Base-by-base conservation (phyloP, 352 stramenopile genomes). In the Thraustochytrium sp. region DNA sequence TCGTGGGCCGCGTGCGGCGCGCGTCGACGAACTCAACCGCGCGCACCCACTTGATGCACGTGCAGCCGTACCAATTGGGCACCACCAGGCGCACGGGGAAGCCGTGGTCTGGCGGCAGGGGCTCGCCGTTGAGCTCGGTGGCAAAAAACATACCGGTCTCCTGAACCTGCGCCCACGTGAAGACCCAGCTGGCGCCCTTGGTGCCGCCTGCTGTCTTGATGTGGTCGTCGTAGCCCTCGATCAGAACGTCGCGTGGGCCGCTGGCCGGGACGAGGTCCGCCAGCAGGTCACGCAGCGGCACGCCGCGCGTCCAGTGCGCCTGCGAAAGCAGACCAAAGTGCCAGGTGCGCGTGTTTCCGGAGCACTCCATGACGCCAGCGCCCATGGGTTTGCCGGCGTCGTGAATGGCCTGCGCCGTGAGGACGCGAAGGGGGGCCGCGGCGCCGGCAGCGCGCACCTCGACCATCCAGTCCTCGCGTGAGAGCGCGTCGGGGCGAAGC, bases 61-160 rank as follows among this genome's bases (percentile, higher is more conserved):
- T 54, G 44, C 62, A 75, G 16, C 62, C 62, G n/a, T 75, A 75
- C 85, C 95, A 96, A 55, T 94, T 94, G 1, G 94, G 94, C 64
- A 97, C 93, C 85, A 98, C 94, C n/a, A 97, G 82, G 29, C 94
- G 90, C 21, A 97, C 84, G 9, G 94, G 94, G 85, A 91, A 97
- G 23, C 94, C 94, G 86, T 98, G 93, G 88, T 98, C 93, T 0
- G 93, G 92, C 26, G 90, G 87, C 1, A 98, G 87, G 2, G 82
- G 74, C 85, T 96, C 89, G 2, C 92, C 92, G 85, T 97, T 97
- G 51, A 92, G 91, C 86, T 96, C 92, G 86, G 91, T 97, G 2
- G 93, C 93, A 36, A 98, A 86, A 3, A 97, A 73, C 26, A 97
- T 75, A 13, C 38, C 62, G 4, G 62, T 75, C 5, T 23, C 40